These are phyloP conservation scores for Thuja plicata DNA, from an alignment of 83 land plant genomes.

Conservation along the genomic window DNA sequence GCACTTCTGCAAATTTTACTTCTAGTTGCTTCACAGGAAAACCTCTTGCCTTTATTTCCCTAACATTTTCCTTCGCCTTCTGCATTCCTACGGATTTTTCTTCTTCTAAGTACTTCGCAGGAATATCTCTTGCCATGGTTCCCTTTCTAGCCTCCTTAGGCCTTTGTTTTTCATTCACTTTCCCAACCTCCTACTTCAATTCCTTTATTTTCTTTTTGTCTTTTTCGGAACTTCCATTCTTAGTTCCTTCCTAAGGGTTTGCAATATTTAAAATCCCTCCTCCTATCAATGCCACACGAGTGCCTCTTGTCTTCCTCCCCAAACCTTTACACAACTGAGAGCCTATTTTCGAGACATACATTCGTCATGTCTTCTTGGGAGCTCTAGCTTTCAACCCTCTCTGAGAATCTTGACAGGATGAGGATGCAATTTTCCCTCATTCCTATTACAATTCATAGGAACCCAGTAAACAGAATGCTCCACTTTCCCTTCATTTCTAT, in stretches of 20 bases:
- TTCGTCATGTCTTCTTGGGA: background rate
- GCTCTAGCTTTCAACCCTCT: background rate
- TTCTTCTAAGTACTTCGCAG: constrained; percentile 14
- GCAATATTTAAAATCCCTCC: background rate
- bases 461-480: background rate
- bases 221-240: constrained; percentile 1
- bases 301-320: no score
- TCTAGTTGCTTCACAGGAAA: constrained; percentile 14
- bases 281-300: no score
- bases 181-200: background rate
- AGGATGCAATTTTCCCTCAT: background rate
- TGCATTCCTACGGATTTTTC: background rate
- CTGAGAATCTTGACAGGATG: background rate
- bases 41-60: background rate
- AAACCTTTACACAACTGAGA: no score
- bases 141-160: background rate
- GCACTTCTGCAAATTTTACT: background rate
- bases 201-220: background rate
- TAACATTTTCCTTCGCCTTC: background rate
- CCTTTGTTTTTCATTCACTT: background rate
- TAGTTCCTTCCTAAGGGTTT: background rate
- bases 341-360: background rate
- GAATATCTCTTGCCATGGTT: constrained; percentile 3
- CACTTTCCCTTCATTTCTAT: background rate
- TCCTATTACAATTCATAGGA: background rate